Evolutionary conservation across 169 alveolate species (phyloP).

Genomic region (Eimeria praecox): DNA sequence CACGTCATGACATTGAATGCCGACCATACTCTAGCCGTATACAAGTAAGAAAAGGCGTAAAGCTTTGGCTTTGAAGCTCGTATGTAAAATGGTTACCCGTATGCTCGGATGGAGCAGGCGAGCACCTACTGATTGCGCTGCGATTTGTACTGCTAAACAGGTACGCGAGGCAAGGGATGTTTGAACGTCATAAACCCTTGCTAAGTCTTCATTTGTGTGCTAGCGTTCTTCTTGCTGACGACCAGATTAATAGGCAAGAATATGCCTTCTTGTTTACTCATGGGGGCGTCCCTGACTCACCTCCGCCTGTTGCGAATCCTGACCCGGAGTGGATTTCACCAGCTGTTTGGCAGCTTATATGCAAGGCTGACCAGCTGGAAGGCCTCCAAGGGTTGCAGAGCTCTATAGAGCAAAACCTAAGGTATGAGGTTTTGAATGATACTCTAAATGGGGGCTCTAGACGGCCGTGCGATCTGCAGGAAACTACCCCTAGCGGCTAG

Average conservation of each 20-base stretch:
- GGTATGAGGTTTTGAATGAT: constrained; percentile 89
- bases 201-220: constrained; percentile 94
- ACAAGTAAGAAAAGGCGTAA: constrained; percentile 61
- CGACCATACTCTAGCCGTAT: constrained; percentile 90
- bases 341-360: constrained; percentile 93
- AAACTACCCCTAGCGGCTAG: background rate
- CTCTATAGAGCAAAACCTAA: constrained; percentile 93
- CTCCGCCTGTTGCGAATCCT: constrained; percentile 92
- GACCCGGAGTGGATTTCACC: constrained; percentile 94
- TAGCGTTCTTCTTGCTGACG: constrained; percentile 89
- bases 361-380: constrained; percentile 92
- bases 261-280: constrained; percentile 94
- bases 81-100: background rate
- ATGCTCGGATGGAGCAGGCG: background rate
- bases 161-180: constrained; percentile 94
- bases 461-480: background rate
- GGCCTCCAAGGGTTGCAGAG: constrained; percentile 93
- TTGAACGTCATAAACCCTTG: constrained; percentile 96
- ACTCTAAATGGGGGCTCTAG: background rate
- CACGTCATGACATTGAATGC: constrained; percentile 90
- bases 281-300: constrained; percentile 91
- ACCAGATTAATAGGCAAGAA: constrained; percentile 91
- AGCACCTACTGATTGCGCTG: background rate
- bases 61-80: background rate
- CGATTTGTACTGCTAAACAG: constrained; percentile 43